phyloP scores from a whole-genome alignment of 345 rosid genomes.

The Gossypium arboreum region DNA sequence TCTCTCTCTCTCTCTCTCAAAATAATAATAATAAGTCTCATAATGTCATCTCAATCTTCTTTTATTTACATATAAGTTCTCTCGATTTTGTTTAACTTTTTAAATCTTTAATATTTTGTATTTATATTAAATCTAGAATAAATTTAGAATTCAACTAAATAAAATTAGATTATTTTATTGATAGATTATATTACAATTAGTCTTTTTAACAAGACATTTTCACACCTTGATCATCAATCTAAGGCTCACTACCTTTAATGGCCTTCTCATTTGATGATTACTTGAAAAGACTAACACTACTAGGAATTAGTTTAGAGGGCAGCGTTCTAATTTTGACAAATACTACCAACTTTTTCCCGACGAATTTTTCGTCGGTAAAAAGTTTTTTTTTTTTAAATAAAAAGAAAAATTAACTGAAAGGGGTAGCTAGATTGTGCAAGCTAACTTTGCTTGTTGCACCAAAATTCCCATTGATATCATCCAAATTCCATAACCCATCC shows the following conservation, averaged over 20 bases:
- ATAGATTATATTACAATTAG: slow-evolving; percentile 1
- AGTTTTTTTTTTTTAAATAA: not conserved
- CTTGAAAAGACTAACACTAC: not conserved
- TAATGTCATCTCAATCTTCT: no score
- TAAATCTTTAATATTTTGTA: no score
- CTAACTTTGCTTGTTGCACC: slow-evolving; percentile 40
- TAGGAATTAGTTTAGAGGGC: not conserved
- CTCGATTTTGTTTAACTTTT: no score
- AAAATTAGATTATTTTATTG: slow-evolving; percentile 21
- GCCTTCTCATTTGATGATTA: slow-evolving; percentile 25
- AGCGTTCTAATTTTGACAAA: not conserved
- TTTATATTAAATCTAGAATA: no score
- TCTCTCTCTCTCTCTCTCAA: no score
- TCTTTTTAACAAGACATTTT: slow-evolving; percentile 10
- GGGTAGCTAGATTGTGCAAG: slow-evolving; percentile 40
- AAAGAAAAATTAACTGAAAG: slow-evolving; percentile 35
- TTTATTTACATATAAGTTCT: no score
- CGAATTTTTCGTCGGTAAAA: not conserved
- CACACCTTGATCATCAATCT: slow-evolving; percentile 15
- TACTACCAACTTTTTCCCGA: not conserved
- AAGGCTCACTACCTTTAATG: slow-evolving; percentile 20
- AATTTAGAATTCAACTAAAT: not conserved
- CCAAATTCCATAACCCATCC: slow-evolving; percentile 74
- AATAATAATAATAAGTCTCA: no score
- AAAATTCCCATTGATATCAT: slow-evolving; percentile 52